Conservation (phyloP, 805 yeast genomes). For the Hanseniaspora lindneri region DNA sequence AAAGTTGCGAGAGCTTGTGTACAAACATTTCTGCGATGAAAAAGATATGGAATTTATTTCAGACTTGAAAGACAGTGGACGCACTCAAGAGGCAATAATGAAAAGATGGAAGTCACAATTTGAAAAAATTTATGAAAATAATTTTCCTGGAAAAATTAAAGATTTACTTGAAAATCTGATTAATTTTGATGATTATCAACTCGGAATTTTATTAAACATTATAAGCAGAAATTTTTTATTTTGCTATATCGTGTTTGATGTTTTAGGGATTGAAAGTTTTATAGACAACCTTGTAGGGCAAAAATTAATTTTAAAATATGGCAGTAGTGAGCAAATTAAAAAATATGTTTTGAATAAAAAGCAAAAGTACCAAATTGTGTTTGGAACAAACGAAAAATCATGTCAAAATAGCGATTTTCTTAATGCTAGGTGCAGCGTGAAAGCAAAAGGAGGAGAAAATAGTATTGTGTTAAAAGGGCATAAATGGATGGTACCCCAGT, state of each 20-base stretch:
- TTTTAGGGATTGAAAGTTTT: background rate
- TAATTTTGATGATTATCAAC: background rate
- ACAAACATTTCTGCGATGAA: background rate
- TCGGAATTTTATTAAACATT: background rate
- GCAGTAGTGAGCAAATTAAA: slow-evolving; percentile 34
- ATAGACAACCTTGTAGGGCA: slow-evolving; percentile 16
- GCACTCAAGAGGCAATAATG: background rate
- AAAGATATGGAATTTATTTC: slow-evolving; percentile 3
- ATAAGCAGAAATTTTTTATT: background rate
- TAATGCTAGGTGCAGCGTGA: slow-evolving; percentile 41
- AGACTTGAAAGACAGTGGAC: background rate
- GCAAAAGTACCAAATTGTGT: slow-evolving; percentile 51
- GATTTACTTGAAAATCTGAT: background rate
- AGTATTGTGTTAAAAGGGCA: slow-evolving; percentile 43
- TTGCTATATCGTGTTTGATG: background rate
- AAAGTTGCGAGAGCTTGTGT: background rate
- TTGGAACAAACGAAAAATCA: slow-evolving; percentile 40
- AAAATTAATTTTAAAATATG: slow-evolving; percentile 33
- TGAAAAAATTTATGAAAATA: background rate
- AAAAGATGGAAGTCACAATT: background rate
- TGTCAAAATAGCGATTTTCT: slow-evolving; percentile 37
- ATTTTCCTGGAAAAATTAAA: background rate
- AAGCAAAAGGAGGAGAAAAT: slow-evolving; percentile 30
- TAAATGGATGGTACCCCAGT: slow-evolving; percentile 60
- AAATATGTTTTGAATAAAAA: slow-evolving; percentile 29